Percentiles rank a stretch among this genome's conserved stretches.
These are phyloP conservation scores for Trypanosoma boissoni DNA, from an alignment of 208 protist genomes.

Conservation along the genomic window DNA sequence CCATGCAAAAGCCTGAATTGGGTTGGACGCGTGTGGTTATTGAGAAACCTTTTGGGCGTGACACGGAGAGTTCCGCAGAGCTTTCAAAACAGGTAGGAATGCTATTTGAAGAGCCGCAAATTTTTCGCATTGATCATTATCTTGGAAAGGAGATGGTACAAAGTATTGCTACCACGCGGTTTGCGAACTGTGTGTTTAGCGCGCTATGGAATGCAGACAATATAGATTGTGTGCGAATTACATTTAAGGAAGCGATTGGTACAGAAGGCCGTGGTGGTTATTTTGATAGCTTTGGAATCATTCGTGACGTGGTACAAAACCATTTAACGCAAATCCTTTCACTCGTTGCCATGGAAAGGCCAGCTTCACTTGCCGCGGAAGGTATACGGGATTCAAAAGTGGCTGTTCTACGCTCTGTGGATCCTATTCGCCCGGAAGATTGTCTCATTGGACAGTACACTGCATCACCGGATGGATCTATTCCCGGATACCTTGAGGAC, in stretches of 20 bases:
- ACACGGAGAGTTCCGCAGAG: constrained; percentile 73
- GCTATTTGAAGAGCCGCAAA: constrained; percentile 83
- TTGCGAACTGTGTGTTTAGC: constrained; percentile 92
- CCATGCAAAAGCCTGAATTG: constrained; percentile 45
- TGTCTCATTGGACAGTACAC: constrained; percentile 93
- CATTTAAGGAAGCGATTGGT: constrained; percentile 93
- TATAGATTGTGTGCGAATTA: constrained; percentile 90
- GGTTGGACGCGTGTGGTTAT: constrained; percentile 88
- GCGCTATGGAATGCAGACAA: constrained; percentile 87
- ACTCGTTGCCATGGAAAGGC: constrained; percentile 93
- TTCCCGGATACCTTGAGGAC: constrained; percentile 89
- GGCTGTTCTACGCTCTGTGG: constrained; percentile 67
- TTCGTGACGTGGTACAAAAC: constrained; percentile 94
- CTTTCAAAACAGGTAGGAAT: constrained; percentile 71
- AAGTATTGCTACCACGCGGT: constrained; percentile 92
- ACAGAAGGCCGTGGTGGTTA: constrained; percentile 91
- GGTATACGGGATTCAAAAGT: constrained; percentile 93
- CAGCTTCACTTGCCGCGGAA: constrained; percentile 70
- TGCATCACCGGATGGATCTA: constrained; percentile 61
- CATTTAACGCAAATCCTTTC: constrained; percentile 93
- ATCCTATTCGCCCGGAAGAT: constrained; percentile 57
- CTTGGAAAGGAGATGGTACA: constrained; percentile 94
- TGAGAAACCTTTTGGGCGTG: constrained; percentile 93
- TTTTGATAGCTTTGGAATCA: constrained; percentile 93
- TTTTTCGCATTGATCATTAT: constrained; percentile 95